These are phyloP conservation scores for Diaporthe nobilis DNA, from an alignment of 2,329 filamentous ascomycete genomes.

Conservation along the genomic window DNA sequence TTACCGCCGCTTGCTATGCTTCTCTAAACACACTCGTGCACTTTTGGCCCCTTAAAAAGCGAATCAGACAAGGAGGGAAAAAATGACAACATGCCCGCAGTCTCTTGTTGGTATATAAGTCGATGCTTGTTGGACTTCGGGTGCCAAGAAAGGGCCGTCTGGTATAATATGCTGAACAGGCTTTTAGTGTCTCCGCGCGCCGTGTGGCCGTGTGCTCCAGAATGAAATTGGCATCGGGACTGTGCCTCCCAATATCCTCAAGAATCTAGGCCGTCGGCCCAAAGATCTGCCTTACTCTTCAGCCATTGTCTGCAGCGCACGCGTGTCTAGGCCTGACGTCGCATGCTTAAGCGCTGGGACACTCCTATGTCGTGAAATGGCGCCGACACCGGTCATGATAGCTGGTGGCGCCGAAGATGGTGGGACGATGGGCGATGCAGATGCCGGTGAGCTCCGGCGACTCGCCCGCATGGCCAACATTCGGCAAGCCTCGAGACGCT, in stretches of 20 bases:
- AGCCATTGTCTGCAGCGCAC: conserved; percentile 36
- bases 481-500: conserved; percentile 61
- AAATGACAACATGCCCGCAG: neutral
- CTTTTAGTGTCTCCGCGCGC: conserved; percentile 4
- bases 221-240: neutral
- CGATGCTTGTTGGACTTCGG: neutral
- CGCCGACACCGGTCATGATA: conserved; percentile 25
- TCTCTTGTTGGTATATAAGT: neutral
- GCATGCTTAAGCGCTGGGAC: conserved; percentile 38
- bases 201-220: neutral
- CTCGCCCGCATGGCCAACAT: conserved; percentile 50
- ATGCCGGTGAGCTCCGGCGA: conserved; percentile 36
- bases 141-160: neutral
- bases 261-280: neutral
- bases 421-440: conserved; percentile 12
- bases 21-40: conserved; percentile 13
- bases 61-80: neutral
- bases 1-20: conserved; percentile 28
- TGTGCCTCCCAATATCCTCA: neutral
- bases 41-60: conserved; percentile 1
- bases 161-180: conserved; percentile 15
- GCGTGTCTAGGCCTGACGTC: conserved; percentile 33
- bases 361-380: conserved; percentile 27
- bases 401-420: conserved; percentile 38
- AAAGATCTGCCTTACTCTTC: conserved; percentile 33